phyloP scores from a whole-genome alignment of 2,329 filamentous ascomycete genomes.

The Acrocalymma vagum region DNA sequence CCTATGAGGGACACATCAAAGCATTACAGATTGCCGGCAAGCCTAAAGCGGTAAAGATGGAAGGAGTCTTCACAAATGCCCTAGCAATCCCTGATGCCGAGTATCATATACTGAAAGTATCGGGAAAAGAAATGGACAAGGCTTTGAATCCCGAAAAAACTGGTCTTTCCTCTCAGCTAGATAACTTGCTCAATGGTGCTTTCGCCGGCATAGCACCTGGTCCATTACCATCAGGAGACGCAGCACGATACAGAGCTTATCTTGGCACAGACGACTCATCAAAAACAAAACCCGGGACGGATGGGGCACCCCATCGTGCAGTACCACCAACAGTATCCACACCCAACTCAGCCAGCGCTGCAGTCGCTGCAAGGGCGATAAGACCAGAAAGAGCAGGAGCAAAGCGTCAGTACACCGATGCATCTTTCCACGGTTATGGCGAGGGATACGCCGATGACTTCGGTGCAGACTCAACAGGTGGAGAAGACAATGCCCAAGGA shows the following conservation, averaged over 20 bases:
- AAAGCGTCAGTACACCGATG: conserved; percentile 80
- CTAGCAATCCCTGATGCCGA: conserved; percentile 51
- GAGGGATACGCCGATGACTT: conserved; percentile 77
- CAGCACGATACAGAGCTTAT: conserved; percentile 52
- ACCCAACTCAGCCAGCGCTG: conserved; percentile 45
- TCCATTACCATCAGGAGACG: conserved; percentile 50
- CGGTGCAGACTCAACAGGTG: conserved; percentile 72
- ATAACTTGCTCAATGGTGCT: conserved; percentile 49
- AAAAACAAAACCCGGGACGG: conserved; percentile 35
- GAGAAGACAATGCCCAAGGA: conserved; percentile 66
- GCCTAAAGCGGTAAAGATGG: conserved; percentile 56
- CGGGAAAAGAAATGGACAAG: conserved; percentile 50
- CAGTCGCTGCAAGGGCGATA: conserved; percentile 54
- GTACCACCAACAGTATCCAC: conserved; percentile 28
- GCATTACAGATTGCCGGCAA: conserved; percentile 57
- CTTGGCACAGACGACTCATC: conserved; percentile 54
- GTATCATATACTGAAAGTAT: conserved; percentile 48
- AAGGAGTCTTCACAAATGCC: conserved; percentile 43
- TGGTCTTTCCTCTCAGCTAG: conserved; percentile 29
- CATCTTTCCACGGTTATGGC: conserved; percentile 77
- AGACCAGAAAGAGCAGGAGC: conserved; percentile 73
- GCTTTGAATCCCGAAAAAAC: conserved; percentile 38
- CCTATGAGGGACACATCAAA: conserved; percentile 63
- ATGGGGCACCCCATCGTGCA: conserved; percentile 29
- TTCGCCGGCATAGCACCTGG: conserved; percentile 53